Conservation (phyloP, 176 grass and related monocot species). For the Olyra latifolia region DNA sequence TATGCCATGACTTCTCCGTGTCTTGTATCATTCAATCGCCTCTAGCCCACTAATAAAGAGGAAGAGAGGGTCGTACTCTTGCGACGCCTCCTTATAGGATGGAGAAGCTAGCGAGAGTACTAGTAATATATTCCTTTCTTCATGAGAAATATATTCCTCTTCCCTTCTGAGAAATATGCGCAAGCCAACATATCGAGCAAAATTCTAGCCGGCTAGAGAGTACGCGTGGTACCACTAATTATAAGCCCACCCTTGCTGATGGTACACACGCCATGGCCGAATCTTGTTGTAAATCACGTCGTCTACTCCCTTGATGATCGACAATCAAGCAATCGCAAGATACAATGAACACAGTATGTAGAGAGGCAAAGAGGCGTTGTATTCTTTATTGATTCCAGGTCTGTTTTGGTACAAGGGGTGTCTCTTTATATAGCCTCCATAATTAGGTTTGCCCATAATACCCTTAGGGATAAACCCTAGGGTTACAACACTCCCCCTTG, state of each 20-base stretch:
- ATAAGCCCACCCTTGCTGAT: background rate
- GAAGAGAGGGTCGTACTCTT: background rate
- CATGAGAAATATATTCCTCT: background rate
- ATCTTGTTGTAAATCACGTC: too few species aligned
- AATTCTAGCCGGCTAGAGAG: background rate
- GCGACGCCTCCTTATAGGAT: background rate
- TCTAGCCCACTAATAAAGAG: background rate
- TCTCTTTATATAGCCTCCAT: too few species aligned
- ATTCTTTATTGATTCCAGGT: too few species aligned
- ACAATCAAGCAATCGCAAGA: too few species aligned
- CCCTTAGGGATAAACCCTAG: too few species aligned
- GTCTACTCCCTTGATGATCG: too few species aligned
- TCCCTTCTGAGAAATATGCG: background rate
- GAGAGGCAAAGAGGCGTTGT: too few species aligned
- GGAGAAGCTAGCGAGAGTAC: background rate
- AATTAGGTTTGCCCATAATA: too few species aligned
- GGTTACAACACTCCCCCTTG: too few species aligned
- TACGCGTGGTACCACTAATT: background rate
- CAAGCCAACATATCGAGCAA: background rate
- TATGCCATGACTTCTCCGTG: conserved; percentile 56
- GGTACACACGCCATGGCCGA: background rate
- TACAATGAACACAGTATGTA: too few species aligned
- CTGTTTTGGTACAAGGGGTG: too few species aligned
- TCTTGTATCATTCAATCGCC: conserved; percentile 39
- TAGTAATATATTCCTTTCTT: background rate